Base-by-base conservation (phyloP, 2,329 filamentous ascomycete species). In the Davidsoniella eucalypti region DNA sequence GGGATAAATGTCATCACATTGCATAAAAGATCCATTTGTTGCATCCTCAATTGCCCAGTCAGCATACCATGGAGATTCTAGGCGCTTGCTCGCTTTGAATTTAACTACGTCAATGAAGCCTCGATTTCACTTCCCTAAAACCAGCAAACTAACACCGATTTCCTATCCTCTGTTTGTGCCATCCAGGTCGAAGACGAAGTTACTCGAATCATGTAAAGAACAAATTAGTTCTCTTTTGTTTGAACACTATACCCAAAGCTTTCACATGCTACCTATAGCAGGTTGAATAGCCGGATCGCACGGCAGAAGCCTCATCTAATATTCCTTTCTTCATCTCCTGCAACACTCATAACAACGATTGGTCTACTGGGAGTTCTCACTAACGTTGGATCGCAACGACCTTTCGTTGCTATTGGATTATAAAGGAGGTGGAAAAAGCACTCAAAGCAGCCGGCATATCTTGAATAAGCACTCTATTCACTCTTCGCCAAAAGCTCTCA, bases 101-200 rank as follows among this genome's bases (percentile, higher is more conserved):
- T 33, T 33, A 3, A 33, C 10, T 33, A 12, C 10, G 10, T 33
- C 8, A 33, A 33, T 33, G 26, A 33, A 33, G 26, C 26, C 26
- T 33, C 26, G 10, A 9, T 33, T 12, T 7, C 39, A 9, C 16
- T 41, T 16, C 18, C 39, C 39, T 21, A 17, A 8, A 17, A 41
- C 9, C 39, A 17, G 39, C 39, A 17, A 17, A 41, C 18, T 21
- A 41, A 33, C 26, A 33, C 26, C 26, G 8, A 33, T 33, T 41
- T 33, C 17, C 33, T 44, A 12, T 40, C 33, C 36, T n/a, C 17
- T 40, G 18, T 49, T 29, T 23, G 36, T 16, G 38, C 44, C 45
- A 18, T 40, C 21, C 78, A 90, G 84, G 82, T 87, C 68, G 84
- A 90, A 72, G 84, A 88, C 70, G 84, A 88, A 69, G 79, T 88